Evolutionary conservation across 148 eudicot species (phyloP).

Genomic region (Chenopodium formosanum): DNA sequence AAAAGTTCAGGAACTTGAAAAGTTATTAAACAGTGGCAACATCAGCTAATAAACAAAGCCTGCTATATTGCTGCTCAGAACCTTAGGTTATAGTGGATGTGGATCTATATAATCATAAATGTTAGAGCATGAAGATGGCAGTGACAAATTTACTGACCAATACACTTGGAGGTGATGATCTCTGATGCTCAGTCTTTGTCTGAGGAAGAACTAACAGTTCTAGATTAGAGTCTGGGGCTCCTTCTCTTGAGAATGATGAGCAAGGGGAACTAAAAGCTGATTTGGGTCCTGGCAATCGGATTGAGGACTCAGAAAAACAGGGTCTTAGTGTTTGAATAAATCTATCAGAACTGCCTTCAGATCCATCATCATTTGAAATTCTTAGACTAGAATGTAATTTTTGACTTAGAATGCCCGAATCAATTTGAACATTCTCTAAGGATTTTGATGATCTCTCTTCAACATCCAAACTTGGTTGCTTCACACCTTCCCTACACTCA

Average conservation of each 20-base stretch:
- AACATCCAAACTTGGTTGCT: constrained; percentile 13
- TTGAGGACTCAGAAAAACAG: constrained; percentile 27
- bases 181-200: constrained; percentile 17
- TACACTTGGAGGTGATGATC: constrained; percentile 42
- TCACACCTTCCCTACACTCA: constrained; percentile 29
- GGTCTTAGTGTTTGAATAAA: constrained; percentile 18
- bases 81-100: background rate
- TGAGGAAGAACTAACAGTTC: constrained; percentile 31
- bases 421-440: constrained; percentile 10
- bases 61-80: background rate
- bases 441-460: constrained; percentile 16
- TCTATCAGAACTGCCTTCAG: constrained; percentile 33
- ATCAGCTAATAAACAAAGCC: constrained; percentile 9
- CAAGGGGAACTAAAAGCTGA: constrained; percentile 27
- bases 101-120: background rate
- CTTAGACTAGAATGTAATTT: constrained; percentile 13
- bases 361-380: constrained; percentile 15
- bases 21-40: background rate
- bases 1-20: background rate
- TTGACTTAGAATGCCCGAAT: constrained; percentile 13
- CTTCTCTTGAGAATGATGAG: constrained; percentile 25
- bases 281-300: constrained; percentile 25
- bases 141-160: constrained; percentile 38
- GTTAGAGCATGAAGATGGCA: background rate
- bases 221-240: constrained; percentile 28